These are phyloP conservation scores for Limnanthes douglasii DNA, from an alignment of 345 rosid species.

Conservation along the genomic window DNA sequence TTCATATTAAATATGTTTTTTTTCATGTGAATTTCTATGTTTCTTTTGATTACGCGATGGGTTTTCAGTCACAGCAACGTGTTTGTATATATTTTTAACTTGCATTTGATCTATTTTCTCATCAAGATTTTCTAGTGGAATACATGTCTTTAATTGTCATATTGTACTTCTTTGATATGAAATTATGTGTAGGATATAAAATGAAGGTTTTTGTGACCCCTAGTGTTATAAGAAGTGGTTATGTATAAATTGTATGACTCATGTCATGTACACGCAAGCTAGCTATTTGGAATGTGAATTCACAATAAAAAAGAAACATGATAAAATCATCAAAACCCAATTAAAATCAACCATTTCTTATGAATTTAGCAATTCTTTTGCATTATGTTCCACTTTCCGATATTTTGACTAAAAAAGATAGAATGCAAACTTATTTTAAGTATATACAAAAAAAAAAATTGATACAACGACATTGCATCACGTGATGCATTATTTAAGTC, in stretches of 20 bases:
- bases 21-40: neutral
- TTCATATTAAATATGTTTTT: neutral
- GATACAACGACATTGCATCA: conserved; percentile 77
- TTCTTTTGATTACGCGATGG: conserved; percentile 1
- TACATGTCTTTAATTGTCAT: conserved; percentile 1
- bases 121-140: neutral
- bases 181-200: conserved; percentile 76
- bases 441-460: conserved; percentile 76
- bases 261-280: conserved; percentile 39
- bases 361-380: too few relatives aligned
- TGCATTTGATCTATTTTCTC: too few relatives aligned
- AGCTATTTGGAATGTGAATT: conserved; percentile 51
- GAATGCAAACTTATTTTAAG: conserved; percentile 83
- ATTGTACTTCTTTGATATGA: conserved; percentile 20
- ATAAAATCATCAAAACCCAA: conserved; percentile 79
- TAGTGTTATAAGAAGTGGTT: conserved; percentile 85
- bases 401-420: conserved; percentile 13
- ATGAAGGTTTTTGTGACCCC: conserved; percentile 57
- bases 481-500: conserved; percentile 43
- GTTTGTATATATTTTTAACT: too few relatives aligned
- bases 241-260: conserved; percentile 64
- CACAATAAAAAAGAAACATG: conserved; percentile 36
- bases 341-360: too few relatives aligned
- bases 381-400: conserved; percentile 3
- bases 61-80: neutral